These are phyloP conservation scores for Lactarius evosmus DNA, from an alignment of 768 basidiomycete genomes.

Conservation along the genomic window DNA sequence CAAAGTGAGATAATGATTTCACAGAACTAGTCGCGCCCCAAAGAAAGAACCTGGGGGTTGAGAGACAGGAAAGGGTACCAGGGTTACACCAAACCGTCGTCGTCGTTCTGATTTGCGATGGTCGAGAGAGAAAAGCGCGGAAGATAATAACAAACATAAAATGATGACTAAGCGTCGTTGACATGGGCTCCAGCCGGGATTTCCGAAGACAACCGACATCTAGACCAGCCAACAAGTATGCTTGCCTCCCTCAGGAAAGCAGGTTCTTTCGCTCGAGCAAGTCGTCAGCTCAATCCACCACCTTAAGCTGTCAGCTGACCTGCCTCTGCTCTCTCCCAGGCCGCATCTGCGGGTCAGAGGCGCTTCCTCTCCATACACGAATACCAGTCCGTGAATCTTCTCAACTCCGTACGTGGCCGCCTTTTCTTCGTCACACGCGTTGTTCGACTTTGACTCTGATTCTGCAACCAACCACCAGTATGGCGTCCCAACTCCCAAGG, in stretches of 20 bases:
- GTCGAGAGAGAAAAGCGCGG: constrained; percentile 13
- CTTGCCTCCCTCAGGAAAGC: constrained; percentile 65
- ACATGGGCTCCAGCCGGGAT: constrained; percentile 3
- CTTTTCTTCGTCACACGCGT: constrained; percentile 1
- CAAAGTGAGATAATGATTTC: constrained; percentile 44
- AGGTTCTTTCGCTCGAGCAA: constrained; percentile 60
- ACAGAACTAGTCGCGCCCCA: constrained; percentile 51
- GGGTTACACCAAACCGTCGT: constrained; percentile 61
- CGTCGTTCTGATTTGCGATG: constrained; percentile 56
- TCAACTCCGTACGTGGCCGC: constrained; percentile 72
- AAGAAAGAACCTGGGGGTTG: constrained; percentile 42
- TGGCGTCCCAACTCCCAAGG: constrained; percentile 92
- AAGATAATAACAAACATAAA: constrained; percentile 1
- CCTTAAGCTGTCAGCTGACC: constrained; percentile 21
- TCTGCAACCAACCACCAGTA: constrained; percentile 54
- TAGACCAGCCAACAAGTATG: constrained; percentile 46
- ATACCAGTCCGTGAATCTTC: constrained; percentile 91
- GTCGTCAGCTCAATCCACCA: constrained; percentile 28
- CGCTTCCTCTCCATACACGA: constrained; percentile 96
- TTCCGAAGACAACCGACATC: neutral
- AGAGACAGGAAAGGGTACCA: constrained; percentile 63
- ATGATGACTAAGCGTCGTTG: constrained; percentile 44
- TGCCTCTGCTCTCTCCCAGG: constrained; percentile 38
- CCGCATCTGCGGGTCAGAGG: constrained; percentile 75
- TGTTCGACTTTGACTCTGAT: neutral